phyloP scores from a whole-genome alignment of 1,139 yeast genomes.

The Sugiyamaella sp. region DNA sequence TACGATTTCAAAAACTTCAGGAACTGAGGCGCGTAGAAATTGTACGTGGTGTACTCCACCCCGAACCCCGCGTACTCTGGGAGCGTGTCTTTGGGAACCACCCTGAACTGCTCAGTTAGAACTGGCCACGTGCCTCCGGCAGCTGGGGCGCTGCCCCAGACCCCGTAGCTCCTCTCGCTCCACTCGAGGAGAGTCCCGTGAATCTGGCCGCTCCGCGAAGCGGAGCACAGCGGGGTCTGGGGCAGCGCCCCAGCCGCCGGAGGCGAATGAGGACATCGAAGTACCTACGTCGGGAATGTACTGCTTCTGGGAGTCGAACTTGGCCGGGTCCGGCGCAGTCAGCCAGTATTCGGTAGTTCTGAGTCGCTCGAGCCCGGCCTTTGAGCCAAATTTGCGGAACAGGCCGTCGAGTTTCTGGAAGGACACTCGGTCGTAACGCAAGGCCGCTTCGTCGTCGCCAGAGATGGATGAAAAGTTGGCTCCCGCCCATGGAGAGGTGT shows the following conservation, averaged over 20 bases:
- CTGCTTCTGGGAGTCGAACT: conserved; percentile 23
- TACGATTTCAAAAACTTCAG: conserved; percentile 50
- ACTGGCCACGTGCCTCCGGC: neutral
- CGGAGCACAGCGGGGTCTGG: conserved; percentile 1
- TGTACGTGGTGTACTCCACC: conserved; percentile 59
- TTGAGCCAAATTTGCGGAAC: conserved; percentile 55
- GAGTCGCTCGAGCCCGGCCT: conserved; percentile 57
- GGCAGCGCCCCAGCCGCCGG: neutral
- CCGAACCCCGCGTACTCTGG: conserved; percentile 58
- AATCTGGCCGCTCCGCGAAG: neutral
- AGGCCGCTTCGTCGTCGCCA: conserved; percentile 55
- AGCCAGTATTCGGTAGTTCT: conserved; percentile 62
- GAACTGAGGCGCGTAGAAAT: conserved; percentile 68
- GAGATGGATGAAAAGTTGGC: conserved; percentile 65
- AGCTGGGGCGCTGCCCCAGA: neutral
- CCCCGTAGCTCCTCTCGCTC: conserved; percentile 1
- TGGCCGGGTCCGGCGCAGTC: conserved; percentile 19
- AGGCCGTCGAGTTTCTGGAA: conserved; percentile 52
- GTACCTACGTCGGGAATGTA: conserved; percentile 29
- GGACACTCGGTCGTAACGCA: conserved; percentile 58
- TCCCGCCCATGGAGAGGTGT: conserved; percentile 76
- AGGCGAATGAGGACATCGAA: neutral
- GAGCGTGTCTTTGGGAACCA: conserved; percentile 38
- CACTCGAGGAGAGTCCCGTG: neutral
- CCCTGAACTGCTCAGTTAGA: conserved; percentile 15